Evolutionary conservation across 108 stramenopile species (phyloP).

Genomic region (Cyclotella baltica): DNA sequence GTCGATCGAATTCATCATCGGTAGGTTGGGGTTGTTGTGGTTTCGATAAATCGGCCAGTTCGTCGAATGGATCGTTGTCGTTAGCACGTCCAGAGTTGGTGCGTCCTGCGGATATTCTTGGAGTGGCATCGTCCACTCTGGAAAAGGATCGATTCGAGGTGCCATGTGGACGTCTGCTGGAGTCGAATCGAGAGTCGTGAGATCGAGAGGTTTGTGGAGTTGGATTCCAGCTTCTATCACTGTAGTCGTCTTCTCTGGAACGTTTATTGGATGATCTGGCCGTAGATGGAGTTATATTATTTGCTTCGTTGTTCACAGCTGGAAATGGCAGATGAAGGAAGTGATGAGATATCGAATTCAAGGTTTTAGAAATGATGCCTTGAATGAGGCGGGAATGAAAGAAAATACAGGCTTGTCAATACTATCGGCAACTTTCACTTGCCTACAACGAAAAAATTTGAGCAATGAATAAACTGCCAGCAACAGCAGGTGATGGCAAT

Average conservation of each 20-base stretch:
- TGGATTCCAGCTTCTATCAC: conserved; percentile 5
- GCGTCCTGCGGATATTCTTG: too few relatives aligned
- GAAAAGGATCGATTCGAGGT: not conserved
- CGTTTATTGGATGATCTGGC: conserved; percentile 36
- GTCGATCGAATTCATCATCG: conserved; percentile 92
- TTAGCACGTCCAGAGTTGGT: not conserved
- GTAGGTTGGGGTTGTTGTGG: conserved; percentile 32
- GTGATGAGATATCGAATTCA: too few relatives aligned
- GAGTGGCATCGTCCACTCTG: conserved; percentile 2
- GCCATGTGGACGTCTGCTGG: too few relatives aligned
- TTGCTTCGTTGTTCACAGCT: conserved; percentile 1
- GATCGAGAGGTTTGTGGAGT: conserved; percentile 10
- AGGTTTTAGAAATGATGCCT: too few relatives aligned
- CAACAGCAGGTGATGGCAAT: too few relatives aligned
- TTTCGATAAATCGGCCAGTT: conserved; percentile 22
- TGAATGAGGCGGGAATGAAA: too few relatives aligned
- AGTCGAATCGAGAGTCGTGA: not conserved
- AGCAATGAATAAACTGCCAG: too few relatives aligned
- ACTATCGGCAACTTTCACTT: too few relatives aligned
- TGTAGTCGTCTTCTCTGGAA: not conserved
- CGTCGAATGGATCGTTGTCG: conserved; percentile 41
- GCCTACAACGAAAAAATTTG: too few relatives aligned
- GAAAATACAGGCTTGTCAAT: too few relatives aligned
- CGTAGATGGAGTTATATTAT: conserved; percentile 51
- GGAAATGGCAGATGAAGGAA: too few relatives aligned